Base-by-base conservation (phyloP, 139 green algal genomes). In the Picochlorum sp. region DNA sequence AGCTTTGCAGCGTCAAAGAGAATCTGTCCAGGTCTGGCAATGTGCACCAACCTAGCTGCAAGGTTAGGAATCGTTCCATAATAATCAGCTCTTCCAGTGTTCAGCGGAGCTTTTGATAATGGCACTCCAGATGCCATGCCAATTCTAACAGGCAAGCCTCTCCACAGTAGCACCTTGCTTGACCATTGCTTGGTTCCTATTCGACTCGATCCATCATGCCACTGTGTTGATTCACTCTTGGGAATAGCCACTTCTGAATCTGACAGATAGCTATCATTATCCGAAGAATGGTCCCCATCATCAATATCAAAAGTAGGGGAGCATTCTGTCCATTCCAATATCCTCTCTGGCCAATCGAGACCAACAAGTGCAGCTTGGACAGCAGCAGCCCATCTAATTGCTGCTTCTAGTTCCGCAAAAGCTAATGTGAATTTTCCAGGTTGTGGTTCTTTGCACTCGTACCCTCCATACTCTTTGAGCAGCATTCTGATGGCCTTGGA, bases 361-460 rank as follows among this genome's bases (percentile, higher is more conserved):
- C 62, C 26, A 52, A 92, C 64, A 69, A 95, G 68, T 63, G 86
- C 81, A 51, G 68, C 49, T 54, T 95, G 88, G 24, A 90, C 21
- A 34, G 70, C 75, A 28, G 60, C 70, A 67, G 75, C 82, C 55
- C 72, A 86, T 26, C 61, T 50, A 20, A 85, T 34, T 2, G 74
- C 78, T 28, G 61, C 57, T 49, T 85, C 73, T 45, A 86, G 71
- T 3, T 57, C 82, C 67, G 69, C 68, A 70, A 91, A 91, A 9
- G 71, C 81, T 6, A 91, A 50, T 4, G 79, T 91, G 68, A 91
- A 83, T 66, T 89, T 88, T 37, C 84, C 86, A 5, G 82, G 68
- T 63, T 90, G 82, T 4, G 83, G 83, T 79, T 92, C 86, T 69
- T 95, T 93, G 83, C 87, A 93, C 72, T 95, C 86, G 60, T 93